Conservation (phyloP, 306 rosid genomes). For the Sphenostylis stenocarpa region DNA sequence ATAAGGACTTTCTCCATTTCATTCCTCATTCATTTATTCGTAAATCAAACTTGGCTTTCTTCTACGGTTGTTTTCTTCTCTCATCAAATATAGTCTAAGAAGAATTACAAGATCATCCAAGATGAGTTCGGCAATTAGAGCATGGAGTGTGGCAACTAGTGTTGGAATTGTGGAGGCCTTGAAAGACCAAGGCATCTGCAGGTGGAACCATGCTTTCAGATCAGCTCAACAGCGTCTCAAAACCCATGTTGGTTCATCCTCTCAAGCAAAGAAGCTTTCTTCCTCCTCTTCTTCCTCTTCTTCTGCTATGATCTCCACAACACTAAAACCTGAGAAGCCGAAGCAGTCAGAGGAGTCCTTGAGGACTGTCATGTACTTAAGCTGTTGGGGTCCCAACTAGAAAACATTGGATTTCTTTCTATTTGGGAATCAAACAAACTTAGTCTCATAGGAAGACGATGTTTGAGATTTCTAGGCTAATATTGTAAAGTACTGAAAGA, state of each 20-base stretch:
- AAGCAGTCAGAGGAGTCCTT: conserved; percentile 45
- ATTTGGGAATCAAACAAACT: not conserved
- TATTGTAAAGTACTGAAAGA: not conserved
- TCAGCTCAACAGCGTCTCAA: conserved; percentile 43
- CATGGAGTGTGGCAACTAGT: conserved; percentile 43
- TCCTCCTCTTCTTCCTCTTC: conserved; percentile 49
- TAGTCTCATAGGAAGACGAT: not conserved
- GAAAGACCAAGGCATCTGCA: conserved; percentile 60
- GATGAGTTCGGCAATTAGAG: conserved; percentile 37
- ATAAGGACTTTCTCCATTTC: not conserved
- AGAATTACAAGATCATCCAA: not conserved
- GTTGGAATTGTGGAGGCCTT: conserved; percentile 46
- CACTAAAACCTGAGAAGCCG: conserved; percentile 37
- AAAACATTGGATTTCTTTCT: not conserved
- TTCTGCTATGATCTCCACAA: conserved; percentile 28
- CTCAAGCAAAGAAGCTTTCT: conserved; percentile 39
- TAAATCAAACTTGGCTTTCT: not conserved
- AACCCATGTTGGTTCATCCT: conserved; percentile 27
- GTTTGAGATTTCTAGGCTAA: not conserved
- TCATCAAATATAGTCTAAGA: not conserved
- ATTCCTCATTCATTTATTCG: not conserved
- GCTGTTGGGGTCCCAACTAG: conserved; percentile 57
- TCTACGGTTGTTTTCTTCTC: not conserved
- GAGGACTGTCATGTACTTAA: conserved; percentile 63
- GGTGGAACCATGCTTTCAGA: conserved; percentile 45